Conservation (phyloP, 306 rosid species). For the Cucurbita argyrosperma region DNA sequence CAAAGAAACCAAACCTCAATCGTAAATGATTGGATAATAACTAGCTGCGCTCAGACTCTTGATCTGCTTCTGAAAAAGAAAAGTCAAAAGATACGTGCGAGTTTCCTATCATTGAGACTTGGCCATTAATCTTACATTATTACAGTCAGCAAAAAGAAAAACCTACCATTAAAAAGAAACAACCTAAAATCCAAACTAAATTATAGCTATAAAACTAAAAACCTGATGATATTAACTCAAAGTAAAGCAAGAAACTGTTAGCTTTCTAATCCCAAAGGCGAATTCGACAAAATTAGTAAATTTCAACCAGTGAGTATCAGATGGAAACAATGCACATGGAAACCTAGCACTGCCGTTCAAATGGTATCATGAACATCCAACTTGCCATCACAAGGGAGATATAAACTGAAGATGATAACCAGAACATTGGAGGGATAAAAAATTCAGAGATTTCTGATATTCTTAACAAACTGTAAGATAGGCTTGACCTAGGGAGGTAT, state of each 20-base stretch:
- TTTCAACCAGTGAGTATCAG: background rate
- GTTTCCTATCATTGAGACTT: background rate
- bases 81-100: background rate
- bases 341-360: slow-evolving; percentile 9
- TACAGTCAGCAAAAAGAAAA: background rate
- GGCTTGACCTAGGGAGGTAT: background rate
- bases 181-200: background rate
- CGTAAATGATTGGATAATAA: background rate
- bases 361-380: slow-evolving; percentile 4
- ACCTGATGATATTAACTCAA: background rate
- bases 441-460: slow-evolving; percentile 6
- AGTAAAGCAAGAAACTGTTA: background rate
- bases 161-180: background rate
- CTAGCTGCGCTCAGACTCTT: background rate
- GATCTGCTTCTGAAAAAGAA: background rate
- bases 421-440: background rate
- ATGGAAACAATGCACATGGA: background rate
- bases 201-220: background rate
- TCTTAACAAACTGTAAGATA: background rate
- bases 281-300: slow-evolving; percentile 14
- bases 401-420: background rate
- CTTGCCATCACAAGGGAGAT: background rate
- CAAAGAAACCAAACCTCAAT: background rate
- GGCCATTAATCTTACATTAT: background rate
- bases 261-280: background rate